phyloP scores from a whole-genome alignment of 2,329 filamentous ascomycete genomes.

The Trichoderma sp. region DNA sequence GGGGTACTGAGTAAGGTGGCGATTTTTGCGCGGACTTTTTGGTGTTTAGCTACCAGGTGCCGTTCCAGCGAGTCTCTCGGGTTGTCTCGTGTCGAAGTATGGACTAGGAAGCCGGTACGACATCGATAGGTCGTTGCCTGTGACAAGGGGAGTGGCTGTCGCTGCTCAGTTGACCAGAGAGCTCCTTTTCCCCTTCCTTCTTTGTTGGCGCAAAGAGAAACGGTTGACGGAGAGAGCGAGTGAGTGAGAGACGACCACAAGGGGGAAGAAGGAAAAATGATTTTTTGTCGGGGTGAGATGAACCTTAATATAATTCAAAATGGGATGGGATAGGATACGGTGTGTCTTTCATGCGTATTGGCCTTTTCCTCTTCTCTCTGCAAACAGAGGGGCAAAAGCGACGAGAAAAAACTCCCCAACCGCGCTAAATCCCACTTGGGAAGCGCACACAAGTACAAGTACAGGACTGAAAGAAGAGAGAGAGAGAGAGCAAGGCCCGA shows the following conservation, averaged over 20 bases:
- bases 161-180: neutral
- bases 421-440: constrained; percentile 19
- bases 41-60: neutral
- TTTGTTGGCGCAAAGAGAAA: neutral
- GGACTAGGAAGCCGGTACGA: neutral
- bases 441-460: constrained; percentile 11
- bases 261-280: neutral
- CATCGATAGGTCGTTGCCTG: constrained; percentile 5
- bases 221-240: neutral
- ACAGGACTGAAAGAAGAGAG: neutral
- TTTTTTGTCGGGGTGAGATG: constrained; percentile 11
- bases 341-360: constrained; percentile 11
- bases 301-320: constrained; percentile 21
- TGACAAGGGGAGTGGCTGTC: neutral
- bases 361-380: neutral
- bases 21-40: neutral
- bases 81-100: constrained; percentile 6
- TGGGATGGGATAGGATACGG: constrained; percentile 3
- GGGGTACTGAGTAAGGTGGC: neutral
- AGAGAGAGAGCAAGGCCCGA: neutral
- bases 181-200: neutral
- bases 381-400: constrained; percentile 10
- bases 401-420: neutral
- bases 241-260: neutral
- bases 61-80: neutral